Base-by-base conservation (phyloP, 352 stramenopile species). In the Pythium insidiosum region DNA sequence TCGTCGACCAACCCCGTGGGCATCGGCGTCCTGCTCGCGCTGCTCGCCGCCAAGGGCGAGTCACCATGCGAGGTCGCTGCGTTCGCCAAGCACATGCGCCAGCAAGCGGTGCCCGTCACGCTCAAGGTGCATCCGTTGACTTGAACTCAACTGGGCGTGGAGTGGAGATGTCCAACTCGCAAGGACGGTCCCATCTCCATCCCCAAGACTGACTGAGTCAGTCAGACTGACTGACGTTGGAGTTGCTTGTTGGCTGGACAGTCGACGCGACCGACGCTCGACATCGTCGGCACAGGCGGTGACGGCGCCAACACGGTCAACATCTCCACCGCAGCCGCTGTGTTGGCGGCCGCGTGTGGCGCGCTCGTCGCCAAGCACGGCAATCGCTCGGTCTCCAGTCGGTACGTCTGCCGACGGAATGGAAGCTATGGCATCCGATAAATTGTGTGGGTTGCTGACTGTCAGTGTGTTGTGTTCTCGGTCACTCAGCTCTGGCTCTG, bases 231-330 rank as follows among this genome's bases (percentile, higher is more conserved):
- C 13, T 25, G 20, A 26, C 1, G 4, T 38, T 40, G 20, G 42
- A 22, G 20, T 53, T 51, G 36, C 22, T 33, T 46, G 19, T 50
- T 38, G 10, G 15, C 20, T 21, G 12, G 23, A 10, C 33, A 68
- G 60, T 73, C 70, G 1, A 53, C 69, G 26, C 71, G 65, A 22
- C 93, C 94, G 26, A 81, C 97, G 25, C 70, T 99, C 11, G 97
- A 99, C 64, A 99, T 99, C 58, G 96, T 99, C 15, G 97, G 97
- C 38, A 99, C 97, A 3, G 97, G 97, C 39, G 97, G 97, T 39
- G 97, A 99, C 58, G 96, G 96, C 39, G 95, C 95, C 25, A 86
- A 98, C 64, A 99, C 97, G 0, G 97, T 99, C 53, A 99, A 99
- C 61, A 85, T 99, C 47, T 97, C 84, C 34, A 99, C 97, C 0